Conservation (phyloP, 2,329 filamentous ascomycete genomes). For the Xylaria sp. region DNA sequence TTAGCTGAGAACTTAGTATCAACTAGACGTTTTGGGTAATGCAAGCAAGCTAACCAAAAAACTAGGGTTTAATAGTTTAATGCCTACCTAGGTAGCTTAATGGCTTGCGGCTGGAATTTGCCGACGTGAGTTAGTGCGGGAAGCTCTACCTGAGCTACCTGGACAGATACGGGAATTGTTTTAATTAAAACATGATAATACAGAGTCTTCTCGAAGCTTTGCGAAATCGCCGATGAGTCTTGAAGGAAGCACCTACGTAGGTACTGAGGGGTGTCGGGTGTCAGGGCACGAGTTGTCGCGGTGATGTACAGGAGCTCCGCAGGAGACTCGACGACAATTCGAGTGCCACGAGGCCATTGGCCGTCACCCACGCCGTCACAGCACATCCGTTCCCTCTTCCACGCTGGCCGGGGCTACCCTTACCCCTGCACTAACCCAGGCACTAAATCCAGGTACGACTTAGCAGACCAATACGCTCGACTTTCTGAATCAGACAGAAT, state of each 20-base stretch:
- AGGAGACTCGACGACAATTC: background rate
- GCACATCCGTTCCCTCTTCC: constrained; percentile 5
- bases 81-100: no score
- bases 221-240: no score
- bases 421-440: constrained; percentile 6
- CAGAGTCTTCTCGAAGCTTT: no score
- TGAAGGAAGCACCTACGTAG: no score
- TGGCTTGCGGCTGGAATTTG: background rate
- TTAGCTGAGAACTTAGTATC: no score
- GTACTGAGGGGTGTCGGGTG: no score
- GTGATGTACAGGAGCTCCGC: constrained; percentile 2
- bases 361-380: constrained; percentile 5
- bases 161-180: background rate
- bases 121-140: background rate
- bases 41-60: background rate
- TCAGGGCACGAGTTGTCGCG: no score
- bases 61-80: background rate
- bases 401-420: no score
- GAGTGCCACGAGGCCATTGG: constrained; percentile 6
- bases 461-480: background rate
- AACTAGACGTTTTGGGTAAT: constrained; percentile 1
- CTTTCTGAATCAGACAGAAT: background rate
- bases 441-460: background rate
- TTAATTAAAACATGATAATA: no score
- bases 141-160: background rate